phyloP scores from a whole-genome alignment of 305 asterid genomes.

The Ilex paraguariensis region DNA sequence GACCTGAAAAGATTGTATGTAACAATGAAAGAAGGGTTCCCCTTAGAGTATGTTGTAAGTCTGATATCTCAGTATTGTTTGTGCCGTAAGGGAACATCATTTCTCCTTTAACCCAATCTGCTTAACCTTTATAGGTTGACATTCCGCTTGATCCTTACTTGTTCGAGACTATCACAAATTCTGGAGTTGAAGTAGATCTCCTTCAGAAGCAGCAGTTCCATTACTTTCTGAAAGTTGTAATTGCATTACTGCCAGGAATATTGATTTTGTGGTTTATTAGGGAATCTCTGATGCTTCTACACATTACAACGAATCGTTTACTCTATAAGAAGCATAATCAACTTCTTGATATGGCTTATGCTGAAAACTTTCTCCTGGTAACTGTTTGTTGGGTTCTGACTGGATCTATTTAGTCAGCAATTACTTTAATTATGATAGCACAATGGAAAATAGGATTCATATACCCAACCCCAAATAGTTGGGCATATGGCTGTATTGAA shows the following conservation, averaged over 20 bases:
- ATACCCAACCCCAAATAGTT: too few species aligned
- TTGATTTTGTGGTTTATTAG: constrained; percentile 82
- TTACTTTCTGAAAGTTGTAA: constrained; percentile 74
- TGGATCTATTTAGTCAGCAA: background rate
- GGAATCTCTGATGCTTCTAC: constrained; percentile 84
- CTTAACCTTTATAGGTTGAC: constrained; percentile 64
- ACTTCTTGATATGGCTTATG: constrained; percentile 85
- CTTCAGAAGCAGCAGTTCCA: constrained; percentile 83
- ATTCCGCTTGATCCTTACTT: constrained; percentile 96
- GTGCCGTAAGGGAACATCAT: constrained; percentile 3
- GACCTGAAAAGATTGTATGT: constrained; percentile 88
- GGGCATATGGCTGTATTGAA: too few species aligned
- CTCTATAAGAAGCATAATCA: constrained; percentile 87
- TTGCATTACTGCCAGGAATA: constrained; percentile 85
- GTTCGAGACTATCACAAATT: constrained; percentile 85
- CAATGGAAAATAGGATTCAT: too few species aligned
- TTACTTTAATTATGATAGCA: too few species aligned
- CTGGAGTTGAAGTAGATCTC: constrained; percentile 96
- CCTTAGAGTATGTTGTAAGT: constrained; percentile 89
- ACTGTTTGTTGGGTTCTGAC: constrained; percentile 12
- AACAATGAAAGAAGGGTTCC: constrained; percentile 99
- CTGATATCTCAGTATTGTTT: constrained; percentile 16
- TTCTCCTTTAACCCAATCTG: constrained; percentile 14
- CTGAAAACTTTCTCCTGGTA: constrained; percentile 95
- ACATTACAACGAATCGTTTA: constrained; percentile 66